Evolutionary conservation across 306 rosid genomes (phyloP), one percentile per base, ranked within the genome.

Genomic region (barrel medic (Medicago truncatula)): DNA sequence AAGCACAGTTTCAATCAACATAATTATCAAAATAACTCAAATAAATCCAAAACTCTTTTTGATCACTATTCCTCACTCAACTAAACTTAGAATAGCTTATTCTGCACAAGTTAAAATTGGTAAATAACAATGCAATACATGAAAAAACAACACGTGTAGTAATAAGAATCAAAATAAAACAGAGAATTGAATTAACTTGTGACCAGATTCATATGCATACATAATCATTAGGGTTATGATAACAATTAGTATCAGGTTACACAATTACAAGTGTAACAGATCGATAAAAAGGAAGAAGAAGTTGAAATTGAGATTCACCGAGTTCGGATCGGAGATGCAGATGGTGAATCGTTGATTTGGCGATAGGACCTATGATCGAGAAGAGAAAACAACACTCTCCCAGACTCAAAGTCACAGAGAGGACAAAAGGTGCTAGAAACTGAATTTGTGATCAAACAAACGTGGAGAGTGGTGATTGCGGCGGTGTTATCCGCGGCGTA

Each of bases 291-390:
- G 62, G 59, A 59, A 41, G 8, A 34, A 17, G 53, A 7, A 57
- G 53, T 70, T 36, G 67, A 70, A 75, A 83, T 54, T 64, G 78
- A 70, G 77, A 75, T 75, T 83, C 61, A 83, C 83, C 83, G 60
- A 74, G 78, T 61, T 61, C 76, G 78, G 86, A 83, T 83, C 86
- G 76, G 78, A 64, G 83, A 75, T 2, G 74, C 54, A 44, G 74
- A 47, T 40, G n/a, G 2, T 31, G 66, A 69, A 67, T 60, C 69
- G 68, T 56, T 8, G 67, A 66, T 65, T 52, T 15, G 17, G n/a
- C 52, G 59, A 59, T 43, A 25, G 2, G 28, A 28, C 60, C 72
- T 21, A 43, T 67, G 40, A 18, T 61, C 21, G 12, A 61, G 43
- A 61, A 61, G 67, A 15, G 67, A 61, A 49, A 54, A 61, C 43